Base-by-base conservation (phyloP, 257 asterid species). In the Lithospermum erythrorhizon region DNA sequence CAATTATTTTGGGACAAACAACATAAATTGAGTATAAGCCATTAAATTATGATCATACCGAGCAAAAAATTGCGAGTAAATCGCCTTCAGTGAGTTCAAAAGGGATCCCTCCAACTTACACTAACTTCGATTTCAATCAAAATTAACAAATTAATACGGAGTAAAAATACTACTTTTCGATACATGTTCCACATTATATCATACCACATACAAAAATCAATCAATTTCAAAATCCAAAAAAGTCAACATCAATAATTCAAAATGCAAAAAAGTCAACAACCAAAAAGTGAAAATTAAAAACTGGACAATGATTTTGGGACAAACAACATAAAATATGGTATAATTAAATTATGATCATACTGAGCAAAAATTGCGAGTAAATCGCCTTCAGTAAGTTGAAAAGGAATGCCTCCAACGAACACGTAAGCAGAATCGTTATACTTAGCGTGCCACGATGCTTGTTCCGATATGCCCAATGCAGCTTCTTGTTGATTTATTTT, bases 41-140 rank as follows among this genome's bases (percentile, higher is more conserved):
- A 18, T 14, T 9, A 51, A 32, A 57, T n/a, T n/a, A n/a, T 55
- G 30, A 7, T 61, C 88, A 62, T 72, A 88, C 98, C 88, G 98
- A 14, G 98, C 87, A 58, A 88, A 88, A n/a, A 53, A 89, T 77
- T 5, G 98, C 97, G 19, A 93, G 89, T 61, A 93, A 83, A 75
- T 93, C 98, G 53, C 98, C 98, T 83, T 93, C 98, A 6, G 95
- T 88, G 64, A 93, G 90, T 58, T 93, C 98, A 54, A 81, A 93
- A 5, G 98, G 89, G 60, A 93, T 60, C 45, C 98, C 98, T 0
- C 98, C 98, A 37, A 79, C 78, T 57, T 70, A 93, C 67, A 93
- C 85, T n/a, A n/a, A n/a, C n/a, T n/a, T n/a, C n/a, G n/a, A n/a
- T n/a, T n/a, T n/a, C n/a, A n/a, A n/a, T n/a, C n/a, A n/a, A n/a